Evolutionary conservation across 192 early-diverging fungal genomes (phyloP).

Genomic region (Umbelopsis vinacea): DNA sequence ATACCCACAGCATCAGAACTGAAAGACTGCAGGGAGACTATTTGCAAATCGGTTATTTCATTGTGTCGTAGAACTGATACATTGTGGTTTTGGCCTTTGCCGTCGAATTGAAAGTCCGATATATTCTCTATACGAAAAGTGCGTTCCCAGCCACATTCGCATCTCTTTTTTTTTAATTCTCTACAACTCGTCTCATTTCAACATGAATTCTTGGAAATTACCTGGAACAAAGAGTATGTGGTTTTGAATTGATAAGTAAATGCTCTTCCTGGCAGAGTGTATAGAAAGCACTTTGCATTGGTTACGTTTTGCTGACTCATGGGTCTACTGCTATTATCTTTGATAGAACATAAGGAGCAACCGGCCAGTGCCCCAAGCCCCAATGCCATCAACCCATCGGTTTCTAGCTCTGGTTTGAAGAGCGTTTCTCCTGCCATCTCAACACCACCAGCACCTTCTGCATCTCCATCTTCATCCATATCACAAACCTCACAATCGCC

Average conservation of each 20-base stretch:
- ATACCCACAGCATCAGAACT: too few species aligned
- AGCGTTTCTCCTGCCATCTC: constrained; percentile 10
- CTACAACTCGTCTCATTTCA: background rate
- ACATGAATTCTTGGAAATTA: constrained; percentile 47
- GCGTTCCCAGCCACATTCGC: constrained; percentile 18
- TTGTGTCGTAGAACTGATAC: too few species aligned
- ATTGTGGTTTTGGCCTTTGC: background rate
- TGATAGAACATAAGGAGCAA: constrained; percentile 27
- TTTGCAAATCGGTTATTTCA: too few species aligned
- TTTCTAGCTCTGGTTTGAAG: constrained; percentile 4
- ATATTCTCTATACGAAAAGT: background rate
- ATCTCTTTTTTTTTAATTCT: constrained; percentile 14
- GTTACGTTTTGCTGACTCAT: background rate
- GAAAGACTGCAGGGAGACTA: too few species aligned
- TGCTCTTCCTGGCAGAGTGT: background rate
- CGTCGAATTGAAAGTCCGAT: background rate
- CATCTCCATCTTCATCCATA: constrained; percentile 24
- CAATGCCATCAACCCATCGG: background rate
- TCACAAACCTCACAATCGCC: constrained; percentile 24
- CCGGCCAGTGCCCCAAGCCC: background rate
- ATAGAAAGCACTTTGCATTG: background rate
- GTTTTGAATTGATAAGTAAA: background rate
- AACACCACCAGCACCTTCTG: constrained; percentile 23
- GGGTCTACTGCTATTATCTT: background rate
- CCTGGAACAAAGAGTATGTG: constrained; percentile 40